phyloP scores from a whole-genome alignment of 1,139 yeast genomes.

The Kluyveromyces marxianus region DNA sequence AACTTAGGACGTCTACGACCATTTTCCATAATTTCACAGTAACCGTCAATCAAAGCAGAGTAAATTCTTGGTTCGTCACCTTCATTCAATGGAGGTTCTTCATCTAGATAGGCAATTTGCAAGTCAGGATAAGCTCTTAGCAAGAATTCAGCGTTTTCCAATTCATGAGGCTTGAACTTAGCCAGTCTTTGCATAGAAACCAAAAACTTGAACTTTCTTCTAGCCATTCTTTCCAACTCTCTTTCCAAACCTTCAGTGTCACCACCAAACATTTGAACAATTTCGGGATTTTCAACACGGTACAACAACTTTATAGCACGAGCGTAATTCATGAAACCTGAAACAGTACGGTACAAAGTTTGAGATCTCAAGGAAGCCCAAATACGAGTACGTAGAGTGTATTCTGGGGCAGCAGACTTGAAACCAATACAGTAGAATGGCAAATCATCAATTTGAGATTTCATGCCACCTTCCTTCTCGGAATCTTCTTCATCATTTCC shows the following conservation, averaged over 20 bases:
- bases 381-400: conserved; percentile 94
- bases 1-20: conserved; percentile 99
- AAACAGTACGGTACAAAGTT: conserved; percentile 95
- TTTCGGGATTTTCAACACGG: conserved; percentile 98
- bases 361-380: conserved; percentile 99
- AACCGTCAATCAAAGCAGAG: conserved; percentile 96
- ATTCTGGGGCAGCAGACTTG: conserved; percentile 99
- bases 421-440: conserved; percentile 99
- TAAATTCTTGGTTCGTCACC: conserved; percentile 97
- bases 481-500: conserved; percentile 56
- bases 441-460: conserved; percentile 89
- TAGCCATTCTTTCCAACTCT: conserved; percentile 97
- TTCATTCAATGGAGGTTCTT: conserved; percentile 80
- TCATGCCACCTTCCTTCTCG: conserved; percentile 61
- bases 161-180: conserved; percentile 93
- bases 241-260: conserved; percentile 92
- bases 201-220: conserved; percentile 95
- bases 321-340: conserved; percentile 98
- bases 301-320: conserved; percentile 94
- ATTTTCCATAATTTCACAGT: conserved; percentile 93
- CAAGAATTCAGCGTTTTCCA: conserved; percentile 96
- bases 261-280: conserved; percentile 97
- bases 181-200: conserved; percentile 98
- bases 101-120: conserved; percentile 97
- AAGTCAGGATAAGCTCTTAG: conserved; percentile 97